These are phyloP conservation scores for Tylopilus plumbeoviolaceoides DNA, from an alignment of 768 basidiomycete species.

Conservation along the genomic window DNA sequence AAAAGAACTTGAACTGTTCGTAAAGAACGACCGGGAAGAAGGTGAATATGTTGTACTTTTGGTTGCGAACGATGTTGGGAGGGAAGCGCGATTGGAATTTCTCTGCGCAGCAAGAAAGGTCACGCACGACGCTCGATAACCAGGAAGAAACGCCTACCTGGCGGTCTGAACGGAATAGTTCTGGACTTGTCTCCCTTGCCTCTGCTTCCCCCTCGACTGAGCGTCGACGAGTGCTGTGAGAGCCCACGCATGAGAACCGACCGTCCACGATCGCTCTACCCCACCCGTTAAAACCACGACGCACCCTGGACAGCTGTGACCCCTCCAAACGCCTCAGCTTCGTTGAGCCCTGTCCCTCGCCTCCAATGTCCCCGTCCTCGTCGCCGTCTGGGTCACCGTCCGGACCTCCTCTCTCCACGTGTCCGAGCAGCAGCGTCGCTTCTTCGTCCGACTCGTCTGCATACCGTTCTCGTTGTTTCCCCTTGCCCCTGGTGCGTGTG, in stretches of 20 bases:
- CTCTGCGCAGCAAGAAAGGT: constrained; percentile 38
- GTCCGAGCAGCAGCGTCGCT: constrained; percentile 43
- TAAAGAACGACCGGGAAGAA: constrained; percentile 97
- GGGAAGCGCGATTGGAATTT: constrained; percentile 71
- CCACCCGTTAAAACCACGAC: not conserved
- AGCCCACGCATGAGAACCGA: not conserved
- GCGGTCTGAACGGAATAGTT: constrained; percentile 72
- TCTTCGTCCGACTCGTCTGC: constrained; percentile 64
- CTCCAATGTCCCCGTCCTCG: constrained; percentile 37
- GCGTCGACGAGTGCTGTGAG: constrained; percentile 23
- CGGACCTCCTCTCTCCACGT: constrained; percentile 27
- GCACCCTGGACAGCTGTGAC: constrained; percentile 18
- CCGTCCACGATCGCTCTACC: not conserved
- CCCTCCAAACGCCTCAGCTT: constrained; percentile 25
- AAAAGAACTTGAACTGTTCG: constrained; percentile 99
- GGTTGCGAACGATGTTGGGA: constrained; percentile 91
- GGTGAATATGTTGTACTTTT: constrained; percentile 96
- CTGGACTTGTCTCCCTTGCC: constrained; percentile 64
- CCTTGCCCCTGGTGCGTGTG: constrained; percentile 32
- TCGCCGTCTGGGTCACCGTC: constrained; percentile 36
- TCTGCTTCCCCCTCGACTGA: constrained; percentile 8
- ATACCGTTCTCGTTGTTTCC: constrained; percentile 51
- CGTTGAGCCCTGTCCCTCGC: constrained; percentile 27
- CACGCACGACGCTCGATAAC: not conserved
- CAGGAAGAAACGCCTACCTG: constrained; percentile 40